These are phyloP conservation scores for Lyophyllum atratum DNA, from an alignment of 768 basidiomycete genomes.

Conservation along the genomic window DNA sequence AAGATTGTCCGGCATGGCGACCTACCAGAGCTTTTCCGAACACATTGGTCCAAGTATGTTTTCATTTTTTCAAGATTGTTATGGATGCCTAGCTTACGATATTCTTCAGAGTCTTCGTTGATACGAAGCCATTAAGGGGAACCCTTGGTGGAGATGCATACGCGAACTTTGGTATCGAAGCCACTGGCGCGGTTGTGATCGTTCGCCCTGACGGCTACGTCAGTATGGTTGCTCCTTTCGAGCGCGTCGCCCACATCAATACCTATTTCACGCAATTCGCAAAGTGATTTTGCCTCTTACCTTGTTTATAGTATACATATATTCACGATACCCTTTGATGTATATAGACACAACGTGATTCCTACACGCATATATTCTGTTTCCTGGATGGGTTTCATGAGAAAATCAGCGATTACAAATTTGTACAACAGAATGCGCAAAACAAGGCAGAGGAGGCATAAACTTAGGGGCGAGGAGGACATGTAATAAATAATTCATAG, in stretches of 20 bases:
- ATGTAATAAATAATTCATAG: neutral
- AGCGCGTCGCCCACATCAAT: slow-evolving; percentile 39
- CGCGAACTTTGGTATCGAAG: slow-evolving; percentile 51
- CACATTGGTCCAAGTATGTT: slow-evolving; percentile 64
- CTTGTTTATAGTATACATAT: neutral
- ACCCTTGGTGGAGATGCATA: slow-evolving; percentile 57
- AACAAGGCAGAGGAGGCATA: neutral
- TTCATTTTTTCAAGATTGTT: neutral
- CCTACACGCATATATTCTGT: neutral
- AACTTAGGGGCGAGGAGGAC: neutral
- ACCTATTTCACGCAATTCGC: slow-evolving; percentile 53
- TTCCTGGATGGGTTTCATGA: neutral
- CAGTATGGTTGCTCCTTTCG: slow-evolving; percentile 53
- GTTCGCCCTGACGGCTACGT: slow-evolving; percentile 72
- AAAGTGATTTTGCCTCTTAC: slow-evolving; percentile 3
- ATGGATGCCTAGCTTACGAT: neutral
- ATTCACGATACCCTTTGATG: neutral
- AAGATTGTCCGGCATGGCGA: slow-evolving; percentile 46
- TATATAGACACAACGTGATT: neutral
- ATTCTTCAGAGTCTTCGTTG: slow-evolving; percentile 53
- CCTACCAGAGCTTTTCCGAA: slow-evolving; percentile 45
- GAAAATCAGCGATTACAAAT: neutral
- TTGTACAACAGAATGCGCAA: neutral
- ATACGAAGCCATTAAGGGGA: slow-evolving; percentile 50
- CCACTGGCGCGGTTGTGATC: slow-evolving; percentile 50